A percentile compares a stretch with the other conserved stretches of the same genome.
phyloP scores from a whole-genome alignment of 2,329 filamentous ascomycete genomes.

The Ophiosphaerella herpotricha region DNA sequence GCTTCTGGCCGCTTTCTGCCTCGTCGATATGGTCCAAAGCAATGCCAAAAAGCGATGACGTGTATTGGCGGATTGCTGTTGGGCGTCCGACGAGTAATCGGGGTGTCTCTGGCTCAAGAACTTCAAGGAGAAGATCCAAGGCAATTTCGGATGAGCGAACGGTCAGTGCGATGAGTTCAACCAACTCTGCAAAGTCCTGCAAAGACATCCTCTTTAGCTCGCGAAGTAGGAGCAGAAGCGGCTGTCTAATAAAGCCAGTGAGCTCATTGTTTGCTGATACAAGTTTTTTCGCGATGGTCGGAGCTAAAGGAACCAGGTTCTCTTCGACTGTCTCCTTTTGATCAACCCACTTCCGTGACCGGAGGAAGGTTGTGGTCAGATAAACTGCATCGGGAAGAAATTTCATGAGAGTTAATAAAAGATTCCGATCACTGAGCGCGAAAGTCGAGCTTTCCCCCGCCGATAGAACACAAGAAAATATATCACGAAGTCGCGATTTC shows the following conservation, averaged over 20 bases:
- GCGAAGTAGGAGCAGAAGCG: conserved; percentile 31
- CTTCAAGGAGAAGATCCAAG: conserved; percentile 39
- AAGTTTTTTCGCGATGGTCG: conserved; percentile 18
- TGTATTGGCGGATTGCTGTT: conserved; percentile 32
- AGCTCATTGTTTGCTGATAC: conserved; percentile 31
- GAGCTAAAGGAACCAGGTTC: conserved; percentile 11
- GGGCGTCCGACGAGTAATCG: conserved; percentile 35
- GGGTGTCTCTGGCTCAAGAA: conserved; percentile 38
- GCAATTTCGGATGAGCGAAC: conserved; percentile 38
- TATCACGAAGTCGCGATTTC: conserved; percentile 17
- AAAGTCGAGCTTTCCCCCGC: conserved; percentile 7
- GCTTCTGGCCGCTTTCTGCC: conserved; percentile 19
- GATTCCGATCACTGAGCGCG: conserved; percentile 1
- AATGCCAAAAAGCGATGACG: conserved; percentile 43
- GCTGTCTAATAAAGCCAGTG: conserved; percentile 29
- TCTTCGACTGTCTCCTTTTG: conserved; percentile 21
- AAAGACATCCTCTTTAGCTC: conserved; percentile 31
- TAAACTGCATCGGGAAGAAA: conserved; percentile 19
- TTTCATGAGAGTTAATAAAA: conserved; percentile 15
- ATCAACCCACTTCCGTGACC: conserved; percentile 20
- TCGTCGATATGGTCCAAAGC: conserved; percentile 50
- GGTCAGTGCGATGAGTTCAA: conserved; percentile 41
- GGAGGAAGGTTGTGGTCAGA: conserved; percentile 19
- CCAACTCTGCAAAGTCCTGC: conserved; percentile 31
- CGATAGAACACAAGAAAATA: conserved; percentile 14